Evolutionary conservation across 2,329 filamentous ascomycete genomes (phyloP), one percentile per base, ranked within the genome.

Genomic region (Ilyonectria mors-panacis): DNA sequence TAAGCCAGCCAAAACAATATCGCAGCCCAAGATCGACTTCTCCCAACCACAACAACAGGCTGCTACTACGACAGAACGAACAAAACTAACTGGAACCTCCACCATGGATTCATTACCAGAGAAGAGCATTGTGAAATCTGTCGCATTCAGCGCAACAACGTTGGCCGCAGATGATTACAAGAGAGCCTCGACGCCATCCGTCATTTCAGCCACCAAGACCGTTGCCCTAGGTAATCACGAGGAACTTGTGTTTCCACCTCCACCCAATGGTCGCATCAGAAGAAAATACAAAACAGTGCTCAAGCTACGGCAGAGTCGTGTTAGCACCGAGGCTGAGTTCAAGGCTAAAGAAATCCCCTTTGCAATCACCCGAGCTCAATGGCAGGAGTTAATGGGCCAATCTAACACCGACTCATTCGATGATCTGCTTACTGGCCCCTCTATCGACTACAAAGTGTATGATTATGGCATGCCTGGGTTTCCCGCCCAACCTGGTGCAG

Each of bases 221-320:
- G 30, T 66, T 37, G 63, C 66, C 0, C 4, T 66, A 7, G 53
- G 30, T 2, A 66, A 23, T 15, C 62, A 59, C 13, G 42, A 63
- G 6, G 47, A 59, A 9, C 63, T 68, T 8, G 4, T 17, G 3
- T 68, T 66, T 10, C 66, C 66, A n/a, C 66, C 63, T 12, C 17
- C 58, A n/a, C 66, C 66, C 23, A 28, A 23, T 10, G 54, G n/a
- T 26, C 9, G 6, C 15, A 17, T 44, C 21, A 44, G 23, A n/a
- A 35, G 19, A 10, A 57, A 23, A 44, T 44, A 23, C 23, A 28
- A 39, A 21, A 10, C 9, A 55, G 15, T 53, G 4, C 10, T n/a
- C 30, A 53, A 35, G 13, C 17, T 17, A 8, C 13, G 17, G 48
- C 5, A 30, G n/a, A n/a, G n/a, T n/a, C n/a, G n/a, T n/a, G n/a